Base-by-base conservation (phyloP, 306 rosid genomes). In the Citrullus mucosospermus region DNA sequence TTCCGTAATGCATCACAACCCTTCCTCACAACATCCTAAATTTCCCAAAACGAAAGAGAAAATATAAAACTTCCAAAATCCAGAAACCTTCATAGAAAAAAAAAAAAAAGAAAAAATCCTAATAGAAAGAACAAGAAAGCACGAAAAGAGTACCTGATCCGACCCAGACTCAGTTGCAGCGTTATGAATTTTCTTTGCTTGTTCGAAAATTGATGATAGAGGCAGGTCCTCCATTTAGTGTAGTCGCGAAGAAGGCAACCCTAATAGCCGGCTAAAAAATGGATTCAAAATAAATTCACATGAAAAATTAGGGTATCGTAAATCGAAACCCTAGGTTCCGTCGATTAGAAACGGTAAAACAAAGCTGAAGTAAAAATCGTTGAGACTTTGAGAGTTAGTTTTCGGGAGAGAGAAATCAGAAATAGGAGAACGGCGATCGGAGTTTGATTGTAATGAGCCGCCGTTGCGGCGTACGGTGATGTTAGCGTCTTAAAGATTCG, bases 161-260 rank as follows among this genome's bases (percentile, higher is more conserved):
- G 83, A 88, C 4, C 43, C 89, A 15, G 90, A 92, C 22, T 92
- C 99, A 6, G 90, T 86, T 17, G 85, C 96, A 18, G 84, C 58
- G 6, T 79, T 32, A 83, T 91, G 96, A 85, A 95, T 91, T 90
- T 88, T 92, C 79, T 88, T 90, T 25, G 97, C 91, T 85, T 80
- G 91, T 44, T 95, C 99, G 79, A 91, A 95, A 34, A 95, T 82
- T 46, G 91, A 86, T 9, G 99, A 90, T 39, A 95, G 79, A 54
- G 98, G 85, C 80, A 95, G 54, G 43, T 92, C 96, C 80, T 88
- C 97, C 85, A 88, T 86, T 39, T 36, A 83, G 51, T 69, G 25
- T 84, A 83, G 20, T 55, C 55, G 77, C 56, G 20, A 65, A n/a
- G 75, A 17, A 70, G 8, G 18, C 16, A 54, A 53, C 78, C 78